A percentile compares a stretch with the other conserved stretches of the same genome.
These are phyloP conservation scores for Claviceps paspali DNA, from an alignment of 2,329 filamentous ascomycete genomes.

Conservation along the genomic window DNA sequence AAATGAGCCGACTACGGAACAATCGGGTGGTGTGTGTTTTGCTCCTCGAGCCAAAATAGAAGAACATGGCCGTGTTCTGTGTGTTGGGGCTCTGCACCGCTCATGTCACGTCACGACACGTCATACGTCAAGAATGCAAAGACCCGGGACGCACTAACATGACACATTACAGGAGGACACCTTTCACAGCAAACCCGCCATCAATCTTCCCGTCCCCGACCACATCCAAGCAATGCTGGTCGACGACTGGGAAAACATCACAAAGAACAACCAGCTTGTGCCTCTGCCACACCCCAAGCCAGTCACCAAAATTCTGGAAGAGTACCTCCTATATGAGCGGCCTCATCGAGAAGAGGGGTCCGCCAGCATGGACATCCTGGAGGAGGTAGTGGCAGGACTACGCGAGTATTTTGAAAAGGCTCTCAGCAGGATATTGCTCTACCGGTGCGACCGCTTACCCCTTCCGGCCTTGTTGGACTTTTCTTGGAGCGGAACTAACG, in stretches of 20 bases:
- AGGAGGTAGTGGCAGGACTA: slow-evolving; percentile 75
- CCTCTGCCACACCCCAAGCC: slow-evolving; percentile 65
- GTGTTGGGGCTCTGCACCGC: too few species aligned
- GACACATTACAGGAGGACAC: slow-evolving; percentile 68
- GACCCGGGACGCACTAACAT: neutral
- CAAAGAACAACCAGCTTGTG: slow-evolving; percentile 83
- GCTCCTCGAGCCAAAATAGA: neutral
- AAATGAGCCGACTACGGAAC: slow-evolving; percentile 3
- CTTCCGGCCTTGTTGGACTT: too few species aligned
- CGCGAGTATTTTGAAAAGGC: slow-evolving; percentile 90
- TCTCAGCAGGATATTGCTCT: slow-evolving; percentile 76
- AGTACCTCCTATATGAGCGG: slow-evolving; percentile 60
- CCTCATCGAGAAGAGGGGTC: slow-evolving; percentile 49
- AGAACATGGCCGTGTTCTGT: neutral
- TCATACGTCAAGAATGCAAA: neutral
- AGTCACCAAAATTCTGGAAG: slow-evolving; percentile 62
- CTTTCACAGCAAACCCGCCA: slow-evolving; percentile 70
- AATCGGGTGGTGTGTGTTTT: slow-evolving; percentile 1
- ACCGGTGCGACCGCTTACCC: too few species aligned
- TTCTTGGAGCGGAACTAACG: neutral
- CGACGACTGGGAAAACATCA: slow-evolving; percentile 98
- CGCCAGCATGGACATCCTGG: slow-evolving; percentile 68
- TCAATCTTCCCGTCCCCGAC: slow-evolving; percentile 77
- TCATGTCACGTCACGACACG: neutral
- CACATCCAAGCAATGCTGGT: slow-evolving; percentile 83